Conservation (phyloP, 129 eudicot species). For the carrot (Daucus carota) region DNA sequence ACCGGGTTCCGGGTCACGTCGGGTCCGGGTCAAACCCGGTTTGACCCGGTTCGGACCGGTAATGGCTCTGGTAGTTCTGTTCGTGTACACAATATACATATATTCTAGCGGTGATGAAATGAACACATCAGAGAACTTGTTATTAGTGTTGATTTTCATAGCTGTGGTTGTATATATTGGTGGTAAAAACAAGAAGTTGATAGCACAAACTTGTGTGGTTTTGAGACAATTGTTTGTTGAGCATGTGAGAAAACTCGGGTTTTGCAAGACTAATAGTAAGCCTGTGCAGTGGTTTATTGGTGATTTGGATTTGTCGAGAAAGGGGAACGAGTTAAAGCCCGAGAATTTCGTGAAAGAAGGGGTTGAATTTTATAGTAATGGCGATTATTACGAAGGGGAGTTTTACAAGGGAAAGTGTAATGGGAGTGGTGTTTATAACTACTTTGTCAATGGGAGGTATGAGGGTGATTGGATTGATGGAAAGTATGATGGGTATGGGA, state of each 20-base stretch:
- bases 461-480: constrained; percentile 96
- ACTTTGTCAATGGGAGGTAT: constrained; percentile 71
- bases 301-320: constrained; percentile 2
- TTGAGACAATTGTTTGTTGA: constrained; percentile 18
- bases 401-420: constrained; percentile 72
- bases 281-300: constrained; percentile 47
- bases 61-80: constrained; percentile 3
- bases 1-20: constrained; percentile 7
- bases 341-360: constrained; percentile 12
- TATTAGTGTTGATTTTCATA: constrained; percentile 30
- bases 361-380: constrained; percentile 74
- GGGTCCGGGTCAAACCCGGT: constrained; percentile 5
- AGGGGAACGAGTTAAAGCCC: not conserved
- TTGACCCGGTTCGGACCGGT: constrained; percentile 22
- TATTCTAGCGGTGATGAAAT: constrained; percentile 17
- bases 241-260: constrained; percentile 14
- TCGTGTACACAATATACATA: constrained; percentile 21
- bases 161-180: constrained; percentile 33
- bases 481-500: constrained; percentile 74
- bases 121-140: constrained; percentile 41
- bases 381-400: constrained; percentile 85
- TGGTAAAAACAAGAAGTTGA: constrained; percentile 25
- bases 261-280: constrained; percentile 8
- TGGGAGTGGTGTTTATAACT: constrained; percentile 83
- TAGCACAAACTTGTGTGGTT: constrained; percentile 1